Conservation (phyloP, 2,329 filamentous ascomycete genomes). For the Cordyceps javanica region DNA sequence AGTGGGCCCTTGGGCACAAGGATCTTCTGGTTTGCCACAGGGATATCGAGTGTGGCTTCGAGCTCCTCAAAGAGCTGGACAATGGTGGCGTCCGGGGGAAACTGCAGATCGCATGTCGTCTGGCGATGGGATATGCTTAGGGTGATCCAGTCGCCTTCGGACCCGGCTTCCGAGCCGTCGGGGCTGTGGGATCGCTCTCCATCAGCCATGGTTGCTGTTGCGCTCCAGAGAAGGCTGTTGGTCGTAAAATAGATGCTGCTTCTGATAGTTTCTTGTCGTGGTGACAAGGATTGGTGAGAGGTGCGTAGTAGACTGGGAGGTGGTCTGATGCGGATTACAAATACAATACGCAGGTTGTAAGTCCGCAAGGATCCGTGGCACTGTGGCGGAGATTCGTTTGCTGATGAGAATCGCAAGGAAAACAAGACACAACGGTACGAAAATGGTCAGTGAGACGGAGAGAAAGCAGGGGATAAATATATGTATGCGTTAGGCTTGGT, state of each 20-base stretch:
- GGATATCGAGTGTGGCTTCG: slow-evolving; percentile 50
- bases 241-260: not conserved
- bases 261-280: not conserved
- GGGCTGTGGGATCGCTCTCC: not conserved
- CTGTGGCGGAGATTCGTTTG: not conserved
- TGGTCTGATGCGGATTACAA: slow-evolving; percentile 8
- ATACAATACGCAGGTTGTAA: not conserved
- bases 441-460: not conserved
- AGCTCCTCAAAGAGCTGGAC: slow-evolving; percentile 56
- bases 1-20: slow-evolving; percentile 60
- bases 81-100: slow-evolving; percentile 42
- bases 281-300: not conserved
- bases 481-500: not conserved
- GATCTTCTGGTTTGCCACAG: slow-evolving; percentile 60
- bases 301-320: not conserved
- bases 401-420: not conserved
- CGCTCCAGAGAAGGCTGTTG: not conserved
- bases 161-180: slow-evolving; percentile 15
- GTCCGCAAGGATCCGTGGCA: not conserved
- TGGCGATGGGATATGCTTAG: slow-evolving; percentile 43
- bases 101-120: slow-evolving; percentile 36
- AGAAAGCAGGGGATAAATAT: not conserved
- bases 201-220: slow-evolving; percentile 13
- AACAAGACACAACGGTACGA: not conserved
- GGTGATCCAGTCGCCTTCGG: slow-evolving; percentile 28